Evolutionary conservation across 371 early-diverging fungal genomes (phyloP).

Genomic region (Syncephalastrum monosporum): DNA sequence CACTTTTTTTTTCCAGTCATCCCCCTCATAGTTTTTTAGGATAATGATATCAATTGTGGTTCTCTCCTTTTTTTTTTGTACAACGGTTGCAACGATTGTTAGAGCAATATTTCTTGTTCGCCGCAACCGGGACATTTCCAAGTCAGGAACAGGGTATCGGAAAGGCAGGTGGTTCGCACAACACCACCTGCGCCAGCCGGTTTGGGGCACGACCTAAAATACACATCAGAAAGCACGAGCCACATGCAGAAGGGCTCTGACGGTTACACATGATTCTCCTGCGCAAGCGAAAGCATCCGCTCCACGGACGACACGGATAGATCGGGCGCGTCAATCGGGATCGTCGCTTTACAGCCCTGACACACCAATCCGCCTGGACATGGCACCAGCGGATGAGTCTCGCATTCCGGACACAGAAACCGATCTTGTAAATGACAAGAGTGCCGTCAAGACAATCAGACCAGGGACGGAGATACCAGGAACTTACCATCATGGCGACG

Average conservation of each 20-base stretch:
- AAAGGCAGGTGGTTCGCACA: too few species aligned
- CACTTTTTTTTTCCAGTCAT: too few species aligned
- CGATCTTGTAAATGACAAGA: not conserved
- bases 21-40: too few species aligned
- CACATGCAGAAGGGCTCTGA: too few species aligned
- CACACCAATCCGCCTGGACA: slow-evolving; percentile 8
- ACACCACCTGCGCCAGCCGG: too few species aligned
- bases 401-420: slow-evolving; percentile 15
- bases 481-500: too few species aligned
- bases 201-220: too few species aligned
- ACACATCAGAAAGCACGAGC: not conserved
- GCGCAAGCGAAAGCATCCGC: slow-evolving; percentile 1
- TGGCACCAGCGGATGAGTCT: slow-evolving; percentile 2
- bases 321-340: slow-evolving; percentile 8
- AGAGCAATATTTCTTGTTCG: slow-evolving; percentile 17
- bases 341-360: slow-evolving; percentile 5
- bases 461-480: too few species aligned
- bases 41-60: too few species aligned
- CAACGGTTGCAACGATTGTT: not conserved
- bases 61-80: too few species aligned
- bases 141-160: slow-evolving; percentile 7
- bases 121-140: slow-evolving; percentile 17
- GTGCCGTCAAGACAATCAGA: too few species aligned
- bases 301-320: slow-evolving; percentile 1
- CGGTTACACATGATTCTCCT: slow-evolving; percentile 1